Evolutionary conservation across 495 filamentous ascomycete species (phyloP), one percentile per base, ranked within the genome.

Genomic region (Clohesyomyces aquaticus): DNA sequence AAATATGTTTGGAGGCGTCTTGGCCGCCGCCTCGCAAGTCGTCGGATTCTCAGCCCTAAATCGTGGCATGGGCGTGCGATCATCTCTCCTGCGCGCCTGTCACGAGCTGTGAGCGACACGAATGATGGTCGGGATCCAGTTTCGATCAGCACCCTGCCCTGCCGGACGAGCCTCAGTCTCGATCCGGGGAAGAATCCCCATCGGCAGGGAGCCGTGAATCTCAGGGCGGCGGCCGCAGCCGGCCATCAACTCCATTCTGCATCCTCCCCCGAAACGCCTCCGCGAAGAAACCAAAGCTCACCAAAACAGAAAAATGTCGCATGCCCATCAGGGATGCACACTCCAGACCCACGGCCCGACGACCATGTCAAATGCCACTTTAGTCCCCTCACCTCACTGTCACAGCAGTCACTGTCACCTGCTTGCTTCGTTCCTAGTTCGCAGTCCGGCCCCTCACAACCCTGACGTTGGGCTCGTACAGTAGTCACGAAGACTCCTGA

Each of bases 81-180:
- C 52, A 3, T 23, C n/a, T 21, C 29, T 41, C 52, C 29, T 41
- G 26, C 16, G 19, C 10, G 10, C 23, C 49, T 53, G 18, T 25
- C 11, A 42, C 10, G 35, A 10, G 43, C 43, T n/a, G 4, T n/a
- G 14, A n/a, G 8, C 16, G 38, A 55, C 52, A 16, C 38, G 49
- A 28, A 41, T 27, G 52, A 35, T 41, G 52, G 19, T 26, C 35
- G 9, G 38, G 54, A 11, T 46, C 54, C 54, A 57, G 54, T 57
- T 57, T 57, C 46, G 54, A 57, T 57, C 54, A 23, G 16, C 52
- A 35, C 16, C n/a, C 29, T 16, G 27, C 26, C 32, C 32, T 38
- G 32, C 32, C 32, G 6, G 6, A 14, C 6, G 32, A 23, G 32
- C n/a, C 21, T 8, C 4, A 46, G 54, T 4, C 54, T 57, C 54